Base-by-base conservation (phyloP, 768 basidiomycete species). In the Kockovaella imperatae region DNA sequence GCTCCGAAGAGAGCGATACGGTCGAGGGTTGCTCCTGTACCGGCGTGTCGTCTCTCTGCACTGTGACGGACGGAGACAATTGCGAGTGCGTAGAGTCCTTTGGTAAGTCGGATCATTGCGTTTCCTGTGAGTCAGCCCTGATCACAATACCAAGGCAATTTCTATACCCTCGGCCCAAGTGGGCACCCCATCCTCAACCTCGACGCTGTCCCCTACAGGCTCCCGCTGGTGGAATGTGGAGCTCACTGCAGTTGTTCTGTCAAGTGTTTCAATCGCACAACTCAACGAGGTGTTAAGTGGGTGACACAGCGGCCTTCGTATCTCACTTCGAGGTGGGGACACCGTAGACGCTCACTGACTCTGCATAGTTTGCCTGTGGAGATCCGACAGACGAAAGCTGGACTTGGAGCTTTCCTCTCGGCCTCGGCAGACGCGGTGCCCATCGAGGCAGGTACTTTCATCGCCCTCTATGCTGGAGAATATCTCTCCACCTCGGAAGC, bases 401-500 rank as follows among this genome's bases (percentile, higher is more conserved):
- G 49, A n/a, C 56, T 68, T 2, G 69, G 68, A 1, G 49, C 62
- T 1, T 67, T 68, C 48, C 60, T 60, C 45, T n/a, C n/a, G n/a
- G 32, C 34, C 4, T 48, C 62, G 14, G 13, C 34, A 1, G 30
- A 47, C 3, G 23, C 42, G 0, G 18, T 18, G 5, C 10, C 35
- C 8, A 41, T 70, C 5, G 28, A 40, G 7, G 29, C 26, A 41
- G 71, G 71, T 2, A 40, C 42, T 0, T 72, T 72, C 50, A 49
- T 72, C 18, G 56, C 59, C 28, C 60, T 70, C 5, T 72, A 72
- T 43, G 65, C 67, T 6, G 71, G 71, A 15, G 64, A 72, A 49
- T 61, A 69, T 38, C 53, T 72, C 42, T 45, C 60, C 3, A 55
- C 56, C 0, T 13, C 30, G 5, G 48, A 70, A 54, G 66, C 68